phyloP scores from a whole-genome alignment of 1,139 yeast species.

The Meyerozyma athensensis region DNA sequence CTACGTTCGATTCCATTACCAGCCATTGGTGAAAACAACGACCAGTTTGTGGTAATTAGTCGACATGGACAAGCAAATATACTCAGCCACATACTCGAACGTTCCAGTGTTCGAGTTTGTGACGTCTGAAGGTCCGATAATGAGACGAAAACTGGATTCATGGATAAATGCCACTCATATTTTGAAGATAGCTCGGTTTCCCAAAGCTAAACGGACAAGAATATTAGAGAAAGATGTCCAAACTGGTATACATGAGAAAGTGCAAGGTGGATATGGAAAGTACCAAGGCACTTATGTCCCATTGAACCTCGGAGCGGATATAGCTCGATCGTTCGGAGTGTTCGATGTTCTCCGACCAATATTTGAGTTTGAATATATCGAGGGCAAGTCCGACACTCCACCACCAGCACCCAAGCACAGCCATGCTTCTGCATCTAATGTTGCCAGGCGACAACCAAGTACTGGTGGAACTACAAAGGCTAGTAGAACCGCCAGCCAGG shows the following conservation, averaged over 20 bases:
- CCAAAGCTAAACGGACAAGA: constrained; percentile 80
- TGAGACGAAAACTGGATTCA: constrained; percentile 76
- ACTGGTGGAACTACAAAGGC: constrained; percentile 12
- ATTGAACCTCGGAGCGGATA: constrained; percentile 52
- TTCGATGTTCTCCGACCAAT: constrained; percentile 60
- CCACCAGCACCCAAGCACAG: constrained; percentile 85
- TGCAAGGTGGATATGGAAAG: constrained; percentile 93
- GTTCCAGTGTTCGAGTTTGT: constrained; percentile 62
- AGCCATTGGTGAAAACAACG: neutral
- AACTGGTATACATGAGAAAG: constrained; percentile 81
- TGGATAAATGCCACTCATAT: constrained; percentile 93
- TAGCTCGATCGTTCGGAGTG: constrained; percentile 55
- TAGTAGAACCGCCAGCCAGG: constrained; percentile 16
- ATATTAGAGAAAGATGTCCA: constrained; percentile 86
- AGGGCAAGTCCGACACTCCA: constrained; percentile 58
- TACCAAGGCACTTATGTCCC: constrained; percentile 97
- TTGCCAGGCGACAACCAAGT: constrained; percentile 42
- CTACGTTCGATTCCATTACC: neutral
- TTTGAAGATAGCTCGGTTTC: constrained; percentile 79
- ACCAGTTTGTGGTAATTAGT: neutral
- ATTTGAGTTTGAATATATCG: constrained; percentile 55
- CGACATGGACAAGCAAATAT: constrained; percentile 39
- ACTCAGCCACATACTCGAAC: constrained; percentile 78
- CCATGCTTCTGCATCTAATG: constrained; percentile 56
- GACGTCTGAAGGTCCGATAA: constrained; percentile 69